Base-by-base conservation (phyloP, 2,329 filamentous ascomycete species). In the Fusarium pseudograminearum region DNA sequence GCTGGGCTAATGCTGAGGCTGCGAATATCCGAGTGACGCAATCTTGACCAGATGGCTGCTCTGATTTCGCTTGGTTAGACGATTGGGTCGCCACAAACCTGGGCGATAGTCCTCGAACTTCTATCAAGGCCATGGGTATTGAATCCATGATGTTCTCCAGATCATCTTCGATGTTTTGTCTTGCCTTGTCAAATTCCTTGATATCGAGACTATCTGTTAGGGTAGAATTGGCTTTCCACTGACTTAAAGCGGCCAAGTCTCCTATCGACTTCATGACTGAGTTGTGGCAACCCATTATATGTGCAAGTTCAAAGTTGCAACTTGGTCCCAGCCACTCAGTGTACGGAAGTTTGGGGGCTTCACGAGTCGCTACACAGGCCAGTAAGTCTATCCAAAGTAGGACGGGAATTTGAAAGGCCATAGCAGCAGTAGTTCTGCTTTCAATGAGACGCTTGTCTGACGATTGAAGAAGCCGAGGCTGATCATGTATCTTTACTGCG, bases 11-110 rank as follows among this genome's bases (percentile, higher is more conserved):
- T 2, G 22, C 41, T 4, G 34, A 53, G 0, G 57, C 4, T 7
- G 57, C 57, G 5, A 48, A 60, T 12, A 60, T 58, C 2, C 57
- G 57, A 30, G 57, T 60, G 2, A 58, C 34, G 16, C 3, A n/a
- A 26, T 26, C 7, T 9, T 24, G 41, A 7, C 34, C 22, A 3
- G 38, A 15, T 16, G 4, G 33, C 11, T 30, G 28, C 4, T 26
- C 14, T 1, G n/a, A 22, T 8, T 4, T 26, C 4, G 3, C 15
- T 4, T 40, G 26, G 16, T 11, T 5, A 2, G 2, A 9, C 2
- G 9, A 2, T 36, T 30, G 18, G 24, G 6, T 36, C 4, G 14
- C n/a, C 7, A 5, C 7, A 10, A 9, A 16, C 5, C 3, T 5
- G 6, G 14, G 4, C 7, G 0, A 4, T 2, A 5, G 3, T 9